These are phyloP conservation scores for Tausonia pullulans DNA, from an alignment of 1,284 basidiomycete genomes.

Conservation along the genomic window DNA sequence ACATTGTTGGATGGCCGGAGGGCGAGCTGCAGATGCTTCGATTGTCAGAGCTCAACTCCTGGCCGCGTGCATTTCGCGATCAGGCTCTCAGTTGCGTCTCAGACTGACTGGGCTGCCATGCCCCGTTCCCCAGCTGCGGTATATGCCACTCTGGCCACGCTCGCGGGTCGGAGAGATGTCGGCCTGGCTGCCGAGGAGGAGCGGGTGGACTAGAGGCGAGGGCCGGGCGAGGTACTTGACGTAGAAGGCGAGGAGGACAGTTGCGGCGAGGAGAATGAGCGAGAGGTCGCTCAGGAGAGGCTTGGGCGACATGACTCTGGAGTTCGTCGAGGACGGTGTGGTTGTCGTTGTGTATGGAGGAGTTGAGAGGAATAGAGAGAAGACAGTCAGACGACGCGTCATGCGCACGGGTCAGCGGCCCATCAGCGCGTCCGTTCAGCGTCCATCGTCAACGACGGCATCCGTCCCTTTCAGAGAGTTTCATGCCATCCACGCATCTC, in stretches of 20 bases:
- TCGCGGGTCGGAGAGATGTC: constrained; percentile 29
- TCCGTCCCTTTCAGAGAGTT: too few relatives aligned
- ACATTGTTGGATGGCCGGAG: constrained; percentile 30
- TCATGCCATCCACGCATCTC: too few relatives aligned
- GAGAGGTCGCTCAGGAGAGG: constrained; percentile 25
- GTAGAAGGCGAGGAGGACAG: constrained; percentile 27
- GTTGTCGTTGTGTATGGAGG: background rate
- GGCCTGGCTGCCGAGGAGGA: constrained; percentile 34
- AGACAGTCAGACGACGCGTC: too few relatives aligned
- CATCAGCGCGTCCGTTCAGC: too few relatives aligned
- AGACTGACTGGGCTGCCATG: constrained; percentile 32
- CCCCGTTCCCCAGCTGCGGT: constrained; percentile 34
- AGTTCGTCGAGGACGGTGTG: background rate
- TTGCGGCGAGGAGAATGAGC: constrained; percentile 26
- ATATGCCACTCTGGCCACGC: constrained; percentile 29
- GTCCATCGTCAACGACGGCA: too few relatives aligned
- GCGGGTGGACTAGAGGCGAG: constrained; percentile 31
- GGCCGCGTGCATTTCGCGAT: background rate
- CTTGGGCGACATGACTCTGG: background rate
- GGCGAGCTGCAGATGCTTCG: constrained; percentile 23
- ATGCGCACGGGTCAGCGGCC: too few relatives aligned
- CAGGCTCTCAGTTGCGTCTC: too few relatives aligned
- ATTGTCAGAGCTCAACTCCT: background rate
- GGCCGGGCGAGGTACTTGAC: constrained; percentile 28
- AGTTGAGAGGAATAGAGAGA: background rate